These are phyloP conservation scores for Linderniella brevidens DNA, from an alignment of 257 asterid genomes.

Conservation along the genomic window DNA sequence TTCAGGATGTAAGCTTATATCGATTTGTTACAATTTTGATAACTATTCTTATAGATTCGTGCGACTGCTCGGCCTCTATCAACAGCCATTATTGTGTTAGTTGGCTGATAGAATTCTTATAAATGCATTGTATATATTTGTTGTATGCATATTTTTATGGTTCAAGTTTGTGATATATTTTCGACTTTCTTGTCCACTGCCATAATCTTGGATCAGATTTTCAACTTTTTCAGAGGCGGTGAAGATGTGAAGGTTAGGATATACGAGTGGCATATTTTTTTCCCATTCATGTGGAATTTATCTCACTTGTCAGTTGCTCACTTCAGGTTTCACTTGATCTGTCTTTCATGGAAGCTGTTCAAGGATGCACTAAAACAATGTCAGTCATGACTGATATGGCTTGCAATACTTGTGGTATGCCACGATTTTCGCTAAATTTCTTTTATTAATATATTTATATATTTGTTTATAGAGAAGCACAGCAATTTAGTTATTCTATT, in stretches of 20 bases:
- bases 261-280: not conserved
- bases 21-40: conserved; percentile 40
- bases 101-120: too few relatives aligned
- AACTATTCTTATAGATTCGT: not conserved
- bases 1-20: conserved; percentile 44
- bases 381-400: conserved; percentile 50
- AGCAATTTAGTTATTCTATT: too few relatives aligned
- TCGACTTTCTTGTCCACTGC: too few relatives aligned
- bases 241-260: conserved; percentile 62
- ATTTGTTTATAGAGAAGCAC: too few relatives aligned
- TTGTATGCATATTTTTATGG: too few relatives aligned
- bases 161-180: too few relatives aligned
- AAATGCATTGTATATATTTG: too few relatives aligned
- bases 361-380: conserved; percentile 79
- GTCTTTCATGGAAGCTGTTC: conserved; percentile 97
- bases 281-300: not conserved
- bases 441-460: too few relatives aligned
- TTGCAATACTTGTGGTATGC: conserved; percentile 69
- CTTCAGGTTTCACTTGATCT: conserved; percentile 59
- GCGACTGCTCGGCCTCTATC: too few relatives aligned
- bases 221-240: conserved; percentile 54
- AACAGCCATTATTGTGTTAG: too few relatives aligned
- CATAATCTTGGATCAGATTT: conserved; percentile 26
- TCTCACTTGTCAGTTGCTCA: conserved; percentile 7
- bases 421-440: not conserved